These are phyloP conservation scores for Brassica incana DNA, from an alignment of 345 rosid genomes.

Conservation along the genomic window DNA sequence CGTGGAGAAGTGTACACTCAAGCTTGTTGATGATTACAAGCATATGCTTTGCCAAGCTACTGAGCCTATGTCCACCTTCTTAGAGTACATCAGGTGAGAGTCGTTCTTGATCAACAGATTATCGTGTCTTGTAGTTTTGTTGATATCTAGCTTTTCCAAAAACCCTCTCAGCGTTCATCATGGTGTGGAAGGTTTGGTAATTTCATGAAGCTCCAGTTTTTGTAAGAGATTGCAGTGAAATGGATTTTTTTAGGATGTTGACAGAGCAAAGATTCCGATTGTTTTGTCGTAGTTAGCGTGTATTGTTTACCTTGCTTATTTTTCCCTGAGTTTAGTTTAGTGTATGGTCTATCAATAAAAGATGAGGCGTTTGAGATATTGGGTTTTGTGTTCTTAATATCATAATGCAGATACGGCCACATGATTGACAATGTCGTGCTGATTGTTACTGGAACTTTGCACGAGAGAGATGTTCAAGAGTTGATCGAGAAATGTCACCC, in stretches of 20 bases:
- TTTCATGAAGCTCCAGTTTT: neutral
- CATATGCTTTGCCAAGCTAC: conserved; percentile 96
- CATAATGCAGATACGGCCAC: conserved; percentile 78
- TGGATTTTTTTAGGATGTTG: neutral
- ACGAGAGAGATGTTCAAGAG: conserved; percentile 98
- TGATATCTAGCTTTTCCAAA: no score
- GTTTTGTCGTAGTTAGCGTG: neutral
- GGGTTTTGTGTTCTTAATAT: neutral
- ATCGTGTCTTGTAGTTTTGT: neutral
- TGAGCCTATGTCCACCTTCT: conserved; percentile 90
- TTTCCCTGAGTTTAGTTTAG: neutral
- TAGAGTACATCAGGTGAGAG: conserved; percentile 87
- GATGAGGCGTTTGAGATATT: neutral
- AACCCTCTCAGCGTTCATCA: neutral
- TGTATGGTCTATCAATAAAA: neutral
- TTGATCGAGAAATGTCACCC: conserved; percentile 97
- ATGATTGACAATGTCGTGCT: conserved; percentile 99
- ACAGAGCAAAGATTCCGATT: no score
- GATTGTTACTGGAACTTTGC: conserved; percentile 97
- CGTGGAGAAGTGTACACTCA: conserved; percentile 98
- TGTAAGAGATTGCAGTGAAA: neutral
- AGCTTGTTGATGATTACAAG: conserved; percentile 94
- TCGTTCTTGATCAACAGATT: neutral
- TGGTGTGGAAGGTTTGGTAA: neutral
- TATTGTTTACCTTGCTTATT: neutral